Evolutionary conservation across 2,329 filamentous ascomycete genomes (phyloP).

Genomic region (Fusarium napiforme): DNA sequence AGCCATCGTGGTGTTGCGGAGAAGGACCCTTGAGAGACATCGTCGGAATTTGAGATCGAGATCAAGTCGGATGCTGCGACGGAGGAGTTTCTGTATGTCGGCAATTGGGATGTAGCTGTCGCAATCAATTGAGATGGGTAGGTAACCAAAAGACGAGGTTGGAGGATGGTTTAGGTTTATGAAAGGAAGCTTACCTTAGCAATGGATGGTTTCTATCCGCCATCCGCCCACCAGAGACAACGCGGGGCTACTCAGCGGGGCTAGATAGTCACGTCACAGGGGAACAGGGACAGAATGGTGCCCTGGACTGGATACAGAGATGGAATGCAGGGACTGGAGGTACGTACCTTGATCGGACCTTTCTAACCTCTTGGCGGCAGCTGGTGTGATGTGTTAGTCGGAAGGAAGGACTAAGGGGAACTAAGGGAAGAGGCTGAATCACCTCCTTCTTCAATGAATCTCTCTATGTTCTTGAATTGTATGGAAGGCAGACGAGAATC

Average conservation of each 20-base stretch:
- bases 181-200: constrained; percentile 13
- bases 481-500: not conserved
- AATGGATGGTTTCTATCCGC: constrained; percentile 4
- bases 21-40: constrained; percentile 65
- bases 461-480: not conserved
- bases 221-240: constrained; percentile 2
- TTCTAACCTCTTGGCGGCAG: constrained; percentile 8
- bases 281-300: constrained; percentile 3
- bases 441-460: constrained; percentile 11
- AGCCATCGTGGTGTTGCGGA: constrained; percentile 71
- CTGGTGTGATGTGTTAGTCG: not conserved
- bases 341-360: constrained; percentile 35
- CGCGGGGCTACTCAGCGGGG: constrained; percentile 44
- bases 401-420: constrained; percentile 20
- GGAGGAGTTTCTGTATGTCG: constrained; percentile 12
- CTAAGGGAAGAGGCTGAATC: not conserved
- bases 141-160: not conserved
- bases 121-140: not conserved
- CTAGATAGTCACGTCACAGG: constrained; percentile 41
- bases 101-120: constrained; percentile 13
- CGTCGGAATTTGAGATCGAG: not conserved
- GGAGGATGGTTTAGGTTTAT: constrained; percentile 19
- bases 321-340: constrained; percentile 37
- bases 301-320: not conserved
- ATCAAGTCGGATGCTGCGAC: not conserved